phyloP scores from a whole-genome alignment of 352 stramenopile species.

The Phytophthora citrophthora region DNA sequence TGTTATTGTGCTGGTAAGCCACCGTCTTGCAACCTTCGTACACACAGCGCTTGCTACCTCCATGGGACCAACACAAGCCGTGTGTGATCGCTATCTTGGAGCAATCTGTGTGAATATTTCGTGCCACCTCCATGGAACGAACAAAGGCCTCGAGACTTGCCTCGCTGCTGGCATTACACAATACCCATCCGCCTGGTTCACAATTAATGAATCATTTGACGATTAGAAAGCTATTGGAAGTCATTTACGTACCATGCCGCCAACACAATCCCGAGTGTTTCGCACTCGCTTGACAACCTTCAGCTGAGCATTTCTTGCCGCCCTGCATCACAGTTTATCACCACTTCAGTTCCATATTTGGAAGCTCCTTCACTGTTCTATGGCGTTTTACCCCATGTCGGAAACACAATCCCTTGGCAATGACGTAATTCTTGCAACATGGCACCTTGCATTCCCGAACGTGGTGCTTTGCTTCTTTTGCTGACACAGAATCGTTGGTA shows the following conservation, averaged over 20 bases:
- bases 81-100: slow-evolving; percentile 51
- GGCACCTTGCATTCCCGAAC: not conserved
- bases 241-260: not conserved
- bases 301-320: slow-evolving; percentile 8
- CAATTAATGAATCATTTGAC: not conserved
- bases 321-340: slow-evolving; percentile 1
- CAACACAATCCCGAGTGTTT: slow-evolving; percentile 3
- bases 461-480: not conserved
- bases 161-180: slow-evolving; percentile 62
- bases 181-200: slow-evolving; percentile 43
- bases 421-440: slow-evolving; percentile 1
- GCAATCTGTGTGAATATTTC: slow-evolving; percentile 50
- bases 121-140: slow-evolving; percentile 81
- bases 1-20: slow-evolving; percentile 48
- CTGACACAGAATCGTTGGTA: not conserved
- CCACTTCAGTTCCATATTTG: not conserved
- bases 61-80: slow-evolving; percentile 40
- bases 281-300: slow-evolving; percentile 3
- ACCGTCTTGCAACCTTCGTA: slow-evolving; percentile 42
- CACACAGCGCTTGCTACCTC: slow-evolving; percentile 35
- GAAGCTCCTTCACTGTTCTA: not conserved
- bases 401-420: slow-evolving; percentile 2
- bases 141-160: slow-evolving; percentile 79
- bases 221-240: not conserved
- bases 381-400: slow-evolving; percentile 1